Conservation (phyloP, 2,329 filamentous ascomycete genomes). For the Leptoxyphium fumago region DNA sequence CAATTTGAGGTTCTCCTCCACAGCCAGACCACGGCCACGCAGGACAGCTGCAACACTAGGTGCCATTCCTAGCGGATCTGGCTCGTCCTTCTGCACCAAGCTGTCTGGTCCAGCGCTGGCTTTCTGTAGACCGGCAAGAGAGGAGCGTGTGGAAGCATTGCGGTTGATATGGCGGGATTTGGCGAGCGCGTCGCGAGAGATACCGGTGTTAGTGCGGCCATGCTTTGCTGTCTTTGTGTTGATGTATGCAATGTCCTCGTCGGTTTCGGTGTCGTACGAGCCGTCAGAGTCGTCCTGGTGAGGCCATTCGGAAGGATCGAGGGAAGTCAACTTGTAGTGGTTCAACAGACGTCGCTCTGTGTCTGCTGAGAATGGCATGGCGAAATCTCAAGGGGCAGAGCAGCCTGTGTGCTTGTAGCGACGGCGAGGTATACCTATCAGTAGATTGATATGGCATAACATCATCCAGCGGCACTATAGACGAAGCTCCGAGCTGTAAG, state of each 20-base stretch:
- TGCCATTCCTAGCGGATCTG: slow-evolving; percentile 76
- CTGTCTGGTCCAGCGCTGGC: slow-evolving; percentile 56
- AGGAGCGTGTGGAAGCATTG: slow-evolving; percentile 53
- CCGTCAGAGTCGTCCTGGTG: slow-evolving; percentile 41
- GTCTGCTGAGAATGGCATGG: slow-evolving; percentile 42
- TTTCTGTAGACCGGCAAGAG: slow-evolving; percentile 46
- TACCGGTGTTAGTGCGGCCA: slow-evolving; percentile 1
- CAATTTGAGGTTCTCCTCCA: slow-evolving; percentile 60
- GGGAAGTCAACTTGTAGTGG: slow-evolving; percentile 71
- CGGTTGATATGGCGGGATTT: slow-evolving; percentile 75
- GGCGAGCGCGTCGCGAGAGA: slow-evolving; percentile 50
- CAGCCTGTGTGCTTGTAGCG: no score
- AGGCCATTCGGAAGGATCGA: slow-evolving; percentile 77
- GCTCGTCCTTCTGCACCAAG: slow-evolving; percentile 77
- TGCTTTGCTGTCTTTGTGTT: slow-evolving; percentile 3
- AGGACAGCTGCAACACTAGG: slow-evolving; percentile 76
- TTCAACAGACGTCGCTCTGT: slow-evolving; percentile 53
- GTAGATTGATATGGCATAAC: no score
- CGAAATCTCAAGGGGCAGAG: neutral
- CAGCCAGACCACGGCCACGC: slow-evolving; percentile 57
- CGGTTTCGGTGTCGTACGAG: slow-evolving; percentile 41
- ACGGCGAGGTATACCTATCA: no score
- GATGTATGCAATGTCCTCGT: slow-evolving; percentile 23
- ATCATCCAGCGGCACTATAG: no score
- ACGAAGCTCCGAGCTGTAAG: no score